Evolutionary conservation across 352 stramenopile genomes (phyloP).

Genomic region (Phytophthora ohioensis): DNA sequence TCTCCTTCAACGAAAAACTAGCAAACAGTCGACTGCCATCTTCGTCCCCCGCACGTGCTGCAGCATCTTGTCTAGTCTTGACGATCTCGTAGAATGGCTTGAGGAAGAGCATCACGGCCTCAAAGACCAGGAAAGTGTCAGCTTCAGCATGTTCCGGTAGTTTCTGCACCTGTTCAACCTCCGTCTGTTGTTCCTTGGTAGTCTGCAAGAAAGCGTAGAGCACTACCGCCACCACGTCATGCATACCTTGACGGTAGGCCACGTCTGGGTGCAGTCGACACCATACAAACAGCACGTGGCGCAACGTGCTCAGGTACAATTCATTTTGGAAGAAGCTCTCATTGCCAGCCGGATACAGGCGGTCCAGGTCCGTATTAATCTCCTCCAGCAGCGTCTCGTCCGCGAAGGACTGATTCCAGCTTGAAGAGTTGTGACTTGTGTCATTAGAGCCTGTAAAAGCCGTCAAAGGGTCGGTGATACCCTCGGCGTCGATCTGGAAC

Average conservation of each 20-base stretch:
- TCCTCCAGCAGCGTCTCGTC: constrained; percentile 77
- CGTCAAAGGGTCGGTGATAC: constrained; percentile 58
- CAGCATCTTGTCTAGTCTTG: constrained; percentile 37
- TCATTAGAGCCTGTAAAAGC: constrained; percentile 33
- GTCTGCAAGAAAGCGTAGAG: constrained; percentile 71
- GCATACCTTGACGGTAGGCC: constrained; percentile 89
- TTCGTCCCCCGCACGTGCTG: neutral
- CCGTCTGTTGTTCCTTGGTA: constrained; percentile 21
- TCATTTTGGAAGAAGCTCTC: constrained; percentile 85
- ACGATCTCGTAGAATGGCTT: constrained; percentile 84
- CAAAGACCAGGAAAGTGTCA: constrained; percentile 80
- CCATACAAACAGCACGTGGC: constrained; percentile 86
- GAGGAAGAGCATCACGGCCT: constrained; percentile 79
- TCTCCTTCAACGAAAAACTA: constrained; percentile 33
- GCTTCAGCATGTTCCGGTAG: constrained; percentile 62
- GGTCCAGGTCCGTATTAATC: constrained; percentile 86
- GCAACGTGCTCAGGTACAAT: constrained; percentile 64
- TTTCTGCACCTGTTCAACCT: constrained; percentile 3
- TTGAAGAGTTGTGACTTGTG: constrained; percentile 14
- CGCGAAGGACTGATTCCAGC: constrained; percentile 74
- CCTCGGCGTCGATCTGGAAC: constrained; percentile 68
- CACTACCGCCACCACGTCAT: constrained; percentile 82
- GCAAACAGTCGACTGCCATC: constrained; percentile 27
- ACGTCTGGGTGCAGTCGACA: constrained; percentile 82
- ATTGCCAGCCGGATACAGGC: constrained; percentile 76